phyloP scores from a whole-genome alignment of 306 rosid species.

The Prosopis cineraria region DNA sequence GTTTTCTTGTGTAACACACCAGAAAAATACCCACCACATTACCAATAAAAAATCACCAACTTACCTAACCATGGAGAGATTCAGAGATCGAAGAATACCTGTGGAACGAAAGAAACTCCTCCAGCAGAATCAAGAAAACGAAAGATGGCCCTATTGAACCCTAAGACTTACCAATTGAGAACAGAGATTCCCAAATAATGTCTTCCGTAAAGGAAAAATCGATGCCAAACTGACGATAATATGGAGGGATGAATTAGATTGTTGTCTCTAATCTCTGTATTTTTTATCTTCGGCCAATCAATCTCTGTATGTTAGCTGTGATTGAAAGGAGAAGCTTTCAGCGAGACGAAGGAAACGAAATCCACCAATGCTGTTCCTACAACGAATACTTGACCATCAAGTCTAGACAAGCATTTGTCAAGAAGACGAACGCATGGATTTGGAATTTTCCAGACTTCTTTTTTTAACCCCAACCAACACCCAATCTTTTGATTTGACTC shows the following conservation, averaged over 20 bases:
- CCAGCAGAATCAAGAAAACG: neutral
- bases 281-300: neutral
- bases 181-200: neutral
- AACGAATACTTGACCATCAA: neutral
- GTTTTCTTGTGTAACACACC: neutral
- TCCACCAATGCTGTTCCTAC: neutral
- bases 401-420: neutral
- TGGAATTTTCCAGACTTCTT: neutral
- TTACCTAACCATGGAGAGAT: neutral
- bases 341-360: neutral
- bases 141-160: neutral
- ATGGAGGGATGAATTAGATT: neutral
- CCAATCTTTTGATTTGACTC: neutral
- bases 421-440: neutral
- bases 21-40: neutral
- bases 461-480: neutral
- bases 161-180: neutral
- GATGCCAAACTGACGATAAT: neutral
- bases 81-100: conserved; percentile 24
- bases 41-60: neutral
- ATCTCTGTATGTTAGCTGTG: neutral
- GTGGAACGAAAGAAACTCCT: neutral
- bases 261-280: neutral
- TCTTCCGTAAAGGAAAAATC: neutral
- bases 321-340: neutral